A percentile compares a stretch with the other conserved stretches of the same genome.
These are phyloP conservation scores for Blastomyces parvus DNA, from an alignment of 2,329 filamentous ascomycete species.

Conservation along the genomic window DNA sequence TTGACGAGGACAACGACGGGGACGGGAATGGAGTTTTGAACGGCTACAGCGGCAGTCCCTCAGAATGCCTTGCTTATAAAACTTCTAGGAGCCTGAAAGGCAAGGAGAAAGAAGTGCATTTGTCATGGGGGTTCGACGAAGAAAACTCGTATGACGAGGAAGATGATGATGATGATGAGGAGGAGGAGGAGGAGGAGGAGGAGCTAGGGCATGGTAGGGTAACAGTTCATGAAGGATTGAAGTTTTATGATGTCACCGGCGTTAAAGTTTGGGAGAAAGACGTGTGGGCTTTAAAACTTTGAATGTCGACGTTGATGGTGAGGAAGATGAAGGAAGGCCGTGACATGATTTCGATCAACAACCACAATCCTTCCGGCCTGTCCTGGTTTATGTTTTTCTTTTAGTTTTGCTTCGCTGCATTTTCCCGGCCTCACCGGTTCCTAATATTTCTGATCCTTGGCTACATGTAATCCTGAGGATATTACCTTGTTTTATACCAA, in stretches of 20 bases:
- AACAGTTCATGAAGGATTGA: constrained; percentile 8
- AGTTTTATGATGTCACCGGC: constrained; percentile 16
- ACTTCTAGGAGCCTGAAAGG: not conserved
- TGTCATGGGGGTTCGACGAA: not conserved
- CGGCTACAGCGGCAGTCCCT: not conserved
- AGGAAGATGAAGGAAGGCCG: not conserved
- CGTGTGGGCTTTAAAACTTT: constrained; percentile 18
- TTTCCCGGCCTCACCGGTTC: not conserved
- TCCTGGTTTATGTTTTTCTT: not conserved
- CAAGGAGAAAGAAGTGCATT: constrained; percentile 6
- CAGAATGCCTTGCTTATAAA: not conserved
- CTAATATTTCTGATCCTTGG: not conserved
- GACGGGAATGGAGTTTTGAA: not conserved
- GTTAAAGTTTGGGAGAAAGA: constrained; percentile 22
- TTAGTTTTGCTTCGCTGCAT: not conserved
- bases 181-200: not conserved
- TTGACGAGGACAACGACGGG: not conserved
- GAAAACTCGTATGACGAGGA: not conserved
- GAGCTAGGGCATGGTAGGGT: constrained; percentile 2
- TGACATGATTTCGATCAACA: not conserved
- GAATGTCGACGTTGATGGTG: constrained; percentile 8
- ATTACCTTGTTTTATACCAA: not conserved
- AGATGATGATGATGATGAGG: constrained; percentile 9
- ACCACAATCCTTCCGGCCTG: not conserved
- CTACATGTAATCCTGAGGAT: not conserved